Conservation (phyloP, 257 asterid genomes). For the Solanum sejunctum region DNA sequence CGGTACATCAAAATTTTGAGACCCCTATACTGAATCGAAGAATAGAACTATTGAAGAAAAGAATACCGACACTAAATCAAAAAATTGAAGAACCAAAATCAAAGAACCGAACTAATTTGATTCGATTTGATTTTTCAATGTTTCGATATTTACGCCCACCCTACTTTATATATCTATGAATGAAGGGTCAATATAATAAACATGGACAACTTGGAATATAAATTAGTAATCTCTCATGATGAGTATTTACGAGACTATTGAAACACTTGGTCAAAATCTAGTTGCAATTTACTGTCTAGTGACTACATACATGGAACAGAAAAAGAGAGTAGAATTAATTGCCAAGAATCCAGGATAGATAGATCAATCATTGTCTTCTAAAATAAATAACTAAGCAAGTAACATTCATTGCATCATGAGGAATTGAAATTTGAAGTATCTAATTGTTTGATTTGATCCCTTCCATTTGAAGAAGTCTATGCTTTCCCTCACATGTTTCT, state of each 20-base stretch:
- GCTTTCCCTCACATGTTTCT: neutral
- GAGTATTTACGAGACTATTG: neutral
- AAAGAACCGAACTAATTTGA: no score
- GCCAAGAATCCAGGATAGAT: neutral
- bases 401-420: neutral
- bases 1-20: no score
- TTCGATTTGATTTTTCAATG: no score
- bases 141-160: no score
- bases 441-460: neutral
- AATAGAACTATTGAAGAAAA: no score
- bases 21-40: no score
- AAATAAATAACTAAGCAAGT: neutral
- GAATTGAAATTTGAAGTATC: neutral
- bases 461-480: neutral
- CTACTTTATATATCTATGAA: neutral
- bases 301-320: neutral
- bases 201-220: neutral
- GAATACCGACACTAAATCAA: no score
- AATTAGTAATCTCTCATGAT: neutral
- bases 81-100: no score
- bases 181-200: neutral
- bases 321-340: neutral
- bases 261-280: neutral
- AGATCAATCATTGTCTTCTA: neutral
- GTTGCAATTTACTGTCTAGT: neutral